Conservation (phyloP, 169 alveolate species). For the Besnoitia besnoiti region DNA sequence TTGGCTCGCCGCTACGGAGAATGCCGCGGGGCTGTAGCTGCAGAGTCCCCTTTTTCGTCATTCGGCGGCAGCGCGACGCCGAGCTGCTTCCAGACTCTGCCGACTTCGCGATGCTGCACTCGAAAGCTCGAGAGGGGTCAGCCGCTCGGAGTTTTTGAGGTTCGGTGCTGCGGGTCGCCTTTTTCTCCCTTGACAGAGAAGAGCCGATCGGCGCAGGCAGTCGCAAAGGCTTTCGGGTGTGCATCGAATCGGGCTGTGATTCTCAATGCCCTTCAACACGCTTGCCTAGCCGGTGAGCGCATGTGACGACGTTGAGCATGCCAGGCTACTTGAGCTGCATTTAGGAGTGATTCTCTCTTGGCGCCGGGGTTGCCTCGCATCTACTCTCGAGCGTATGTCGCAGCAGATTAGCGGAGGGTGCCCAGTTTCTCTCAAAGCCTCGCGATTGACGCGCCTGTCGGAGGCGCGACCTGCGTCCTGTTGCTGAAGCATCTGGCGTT, state of each 20-base stretch:
- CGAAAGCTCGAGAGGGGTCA: background rate
- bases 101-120: background rate
- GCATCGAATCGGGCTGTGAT: conserved; percentile 16
- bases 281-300: conserved; percentile 27
- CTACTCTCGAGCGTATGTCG: too few species aligned
- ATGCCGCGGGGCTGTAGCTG: background rate
- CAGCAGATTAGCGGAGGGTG: too few species aligned
- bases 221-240: background rate
- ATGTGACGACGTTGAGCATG: too few species aligned
- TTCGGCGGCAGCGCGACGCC: background rate
- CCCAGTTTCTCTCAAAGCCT: too few species aligned
- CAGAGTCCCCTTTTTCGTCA: background rate
- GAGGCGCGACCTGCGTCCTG: too few species aligned
- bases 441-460: too few species aligned
- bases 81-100: background rate
- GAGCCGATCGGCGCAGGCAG: background rate
- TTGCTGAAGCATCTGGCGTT: too few species aligned
- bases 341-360: too few species aligned
- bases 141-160: background rate
- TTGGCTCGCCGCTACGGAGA: background rate
- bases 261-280: background rate
- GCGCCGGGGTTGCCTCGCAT: too few species aligned
- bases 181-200: background rate
- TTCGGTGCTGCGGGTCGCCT: background rate
- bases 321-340: too few species aligned